These are phyloP conservation scores for Juncus inflexus DNA, from an alignment of 176 grass and related monocot species.

Conservation along the genomic window DNA sequence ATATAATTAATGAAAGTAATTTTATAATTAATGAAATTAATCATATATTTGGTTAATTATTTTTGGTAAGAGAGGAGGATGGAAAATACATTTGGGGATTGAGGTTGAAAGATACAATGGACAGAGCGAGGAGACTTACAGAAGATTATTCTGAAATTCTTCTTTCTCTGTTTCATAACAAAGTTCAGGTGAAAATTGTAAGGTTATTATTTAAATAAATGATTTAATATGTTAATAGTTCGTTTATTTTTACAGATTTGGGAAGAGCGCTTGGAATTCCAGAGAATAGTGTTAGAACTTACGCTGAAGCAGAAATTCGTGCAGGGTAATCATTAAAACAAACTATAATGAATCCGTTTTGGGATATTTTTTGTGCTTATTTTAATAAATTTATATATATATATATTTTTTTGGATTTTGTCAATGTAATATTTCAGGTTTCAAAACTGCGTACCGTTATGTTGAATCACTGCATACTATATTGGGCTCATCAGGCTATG, in stretches of 20 bases:
- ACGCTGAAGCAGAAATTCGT: conserved; percentile 97
- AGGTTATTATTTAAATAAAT: no score
- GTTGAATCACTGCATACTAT: conserved; percentile 53
- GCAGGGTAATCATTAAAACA: conserved; percentile 82
- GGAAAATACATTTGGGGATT: conserved; percentile 81
- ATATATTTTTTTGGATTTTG: conserved; percentile 32
- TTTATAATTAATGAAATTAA: conserved; percentile 4
- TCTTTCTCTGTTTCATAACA: conserved; percentile 83
- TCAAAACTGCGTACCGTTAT: conserved; percentile 87
- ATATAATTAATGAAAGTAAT: no score
- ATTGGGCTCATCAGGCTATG: conserved; percentile 73
- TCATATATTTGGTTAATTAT: conserved; percentile 10
- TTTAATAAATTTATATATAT: no score
- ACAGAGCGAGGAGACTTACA: conserved; percentile 84
- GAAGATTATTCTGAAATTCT: conserved; percentile 92
- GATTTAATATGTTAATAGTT: no score
- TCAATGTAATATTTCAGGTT: conserved; percentile 91
- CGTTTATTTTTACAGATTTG: conserved; percentile 49
- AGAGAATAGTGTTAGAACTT: conserved; percentile 86
- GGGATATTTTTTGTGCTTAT: conserved; percentile 11
- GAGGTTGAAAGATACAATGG: conserved; percentile 88
- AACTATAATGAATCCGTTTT: conserved; percentile 15
- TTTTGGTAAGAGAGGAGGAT: conserved; percentile 58
- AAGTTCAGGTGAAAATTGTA: conserved; percentile 57
- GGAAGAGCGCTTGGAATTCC: conserved; percentile 89